Base-by-base conservation (phyloP, 352 stramenopile species). In the Aphanomyces euteiches region DNA sequence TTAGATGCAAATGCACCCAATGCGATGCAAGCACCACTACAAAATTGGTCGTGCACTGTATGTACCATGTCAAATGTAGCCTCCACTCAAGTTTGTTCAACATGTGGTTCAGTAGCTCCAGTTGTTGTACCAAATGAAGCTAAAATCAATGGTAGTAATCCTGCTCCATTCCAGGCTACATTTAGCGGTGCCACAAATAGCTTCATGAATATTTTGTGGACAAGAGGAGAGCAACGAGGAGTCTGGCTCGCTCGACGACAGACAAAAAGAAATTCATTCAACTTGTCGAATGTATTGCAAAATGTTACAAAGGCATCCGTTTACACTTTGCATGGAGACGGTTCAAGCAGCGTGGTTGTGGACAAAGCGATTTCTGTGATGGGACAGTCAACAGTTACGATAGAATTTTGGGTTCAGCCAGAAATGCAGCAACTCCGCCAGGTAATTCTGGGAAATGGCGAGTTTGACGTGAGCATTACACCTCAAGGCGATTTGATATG, bases 151-250 rank as follows among this genome's bases (percentile, higher is more conserved):
- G 81, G 83, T 12, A 91, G 74, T 50, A 95, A 93, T 37, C 87
- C 87, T 2, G 87, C 87, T 10, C 87, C 87, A 10, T 92, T 93
- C 45, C 75, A 74, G 37, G 87, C 83, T 2, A 73, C 79, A 4
- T 87, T 92, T 37, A 76, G 85, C 56, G 69, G 76, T 12, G 53
- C 56, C 84, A 19, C 45, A 1, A 19, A 10, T 3, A 58, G 78
- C 3, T 92, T 95, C 69, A 89, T 94, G 85, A 77, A 85, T 8
- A 74, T 95, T 50, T 80, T 73, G 40, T 95, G 88, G 88, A 92
- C 85, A 21, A 83, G 88, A 34, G 88, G 88, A 0, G 88, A 95
- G 45, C 82, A 94, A 56, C 80, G 88, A 43, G 88, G 88, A 38
- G 82, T 91, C 3, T 95, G 88, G 88, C 67, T 95, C 17, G 88